Evolutionary conservation across 768 basidiomycete species (phyloP).

Genomic region (Lactarius indigo): DNA sequence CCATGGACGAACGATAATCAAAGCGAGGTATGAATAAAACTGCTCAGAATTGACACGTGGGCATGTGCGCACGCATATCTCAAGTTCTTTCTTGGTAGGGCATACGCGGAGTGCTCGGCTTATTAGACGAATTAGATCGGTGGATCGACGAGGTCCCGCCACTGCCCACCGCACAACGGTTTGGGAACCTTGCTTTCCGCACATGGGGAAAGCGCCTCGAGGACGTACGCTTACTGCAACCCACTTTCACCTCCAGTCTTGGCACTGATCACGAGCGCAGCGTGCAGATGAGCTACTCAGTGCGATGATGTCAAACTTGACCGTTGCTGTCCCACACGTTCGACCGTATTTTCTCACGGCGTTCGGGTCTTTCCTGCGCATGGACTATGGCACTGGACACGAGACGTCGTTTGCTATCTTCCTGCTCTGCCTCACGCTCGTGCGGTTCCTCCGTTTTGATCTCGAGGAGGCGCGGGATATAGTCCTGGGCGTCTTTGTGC

Average conservation of each 20-base stretch:
- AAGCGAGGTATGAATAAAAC: slow-evolving; percentile 28
- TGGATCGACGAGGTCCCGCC: slow-evolving; percentile 87
- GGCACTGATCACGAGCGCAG: slow-evolving; percentile 34
- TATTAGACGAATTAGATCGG: slow-evolving; percentile 61
- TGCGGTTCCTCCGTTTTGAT: slow-evolving; percentile 58
- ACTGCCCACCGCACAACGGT: slow-evolving; percentile 70
- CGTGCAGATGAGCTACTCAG: slow-evolving; percentile 50
- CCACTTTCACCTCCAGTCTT: slow-evolving; percentile 15
- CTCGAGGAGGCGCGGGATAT: slow-evolving; percentile 58
- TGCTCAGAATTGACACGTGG: neutral
- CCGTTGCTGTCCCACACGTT: slow-evolving; percentile 54
- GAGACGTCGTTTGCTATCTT: slow-evolving; percentile 86
- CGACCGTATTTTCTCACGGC: slow-evolving; percentile 76
- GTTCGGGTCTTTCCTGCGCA: slow-evolving; percentile 85
- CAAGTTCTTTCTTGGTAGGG: slow-evolving; percentile 37
- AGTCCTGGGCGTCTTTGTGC: slow-evolving; percentile 60
- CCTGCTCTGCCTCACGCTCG: slow-evolving; percentile 65
- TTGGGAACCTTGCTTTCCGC: slow-evolving; percentile 89
- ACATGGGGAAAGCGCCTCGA: slow-evolving; percentile 77
- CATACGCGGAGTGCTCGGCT: slow-evolving; percentile 42
- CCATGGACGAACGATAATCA: slow-evolving; percentile 36
- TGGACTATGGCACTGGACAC: slow-evolving; percentile 98
- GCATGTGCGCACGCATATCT: slow-evolving; percentile 1
- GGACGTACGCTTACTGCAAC: slow-evolving; percentile 47
- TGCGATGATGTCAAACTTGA: slow-evolving; percentile 44